phyloP scores from a whole-genome alignment of 305 asterid genomes.

The Stenogyne calaminthoides region DNA sequence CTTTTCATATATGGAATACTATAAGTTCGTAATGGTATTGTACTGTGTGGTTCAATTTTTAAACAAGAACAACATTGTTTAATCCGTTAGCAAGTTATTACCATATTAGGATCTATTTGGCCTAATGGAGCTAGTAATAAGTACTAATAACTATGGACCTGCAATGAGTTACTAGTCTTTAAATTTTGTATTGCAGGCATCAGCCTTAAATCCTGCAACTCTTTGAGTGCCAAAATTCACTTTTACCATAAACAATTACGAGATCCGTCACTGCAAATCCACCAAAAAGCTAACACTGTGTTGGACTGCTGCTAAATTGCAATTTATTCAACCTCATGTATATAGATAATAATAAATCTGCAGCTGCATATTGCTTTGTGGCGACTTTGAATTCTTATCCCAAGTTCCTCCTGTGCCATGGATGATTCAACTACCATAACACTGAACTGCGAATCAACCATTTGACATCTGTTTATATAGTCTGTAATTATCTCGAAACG shows the following conservation, averaged over 20 bases:
- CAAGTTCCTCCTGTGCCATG: background rate
- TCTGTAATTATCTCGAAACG: background rate
- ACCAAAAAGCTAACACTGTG: background rate
- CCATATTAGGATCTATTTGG: slow-evolving; percentile 5
- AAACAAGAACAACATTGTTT: background rate
- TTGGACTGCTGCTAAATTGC: background rate
- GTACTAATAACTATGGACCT: background rate
- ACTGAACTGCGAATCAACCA: slow-evolving; percentile 4
- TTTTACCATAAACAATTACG: background rate
- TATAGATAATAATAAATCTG: background rate
- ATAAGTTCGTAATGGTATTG: background rate
- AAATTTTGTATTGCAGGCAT: background rate
- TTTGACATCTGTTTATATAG: background rate
- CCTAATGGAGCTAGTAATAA: background rate
- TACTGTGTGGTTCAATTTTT: background rate
- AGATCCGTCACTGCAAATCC: background rate
- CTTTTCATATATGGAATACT: background rate
- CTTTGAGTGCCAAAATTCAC: background rate
- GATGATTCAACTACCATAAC: background rate
- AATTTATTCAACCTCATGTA: background rate
- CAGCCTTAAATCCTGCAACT: background rate
- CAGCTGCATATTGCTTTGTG: background rate
- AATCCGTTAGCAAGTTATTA: background rate
- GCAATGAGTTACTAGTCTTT: background rate
- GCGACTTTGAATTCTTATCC: background rate